Evolutionary conservation across 805 yeast species (phyloP), one percentile per base, ranked within the genome.

Genomic region (Diddensiella santjacobensis): DNA sequence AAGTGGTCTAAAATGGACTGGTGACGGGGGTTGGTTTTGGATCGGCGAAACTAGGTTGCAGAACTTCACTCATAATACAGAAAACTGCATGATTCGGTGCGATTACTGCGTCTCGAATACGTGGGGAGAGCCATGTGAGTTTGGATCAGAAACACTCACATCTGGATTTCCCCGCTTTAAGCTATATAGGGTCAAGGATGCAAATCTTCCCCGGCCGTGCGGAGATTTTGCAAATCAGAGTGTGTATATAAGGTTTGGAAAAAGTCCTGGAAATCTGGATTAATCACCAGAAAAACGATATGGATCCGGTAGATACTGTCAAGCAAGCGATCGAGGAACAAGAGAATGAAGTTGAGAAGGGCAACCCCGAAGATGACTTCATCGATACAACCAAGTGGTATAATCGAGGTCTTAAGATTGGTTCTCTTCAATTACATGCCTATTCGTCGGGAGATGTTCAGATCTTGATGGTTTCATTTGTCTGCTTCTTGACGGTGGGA

Each of bases 401-500:
- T 44, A 52, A 58, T 45, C 47, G 49, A 3, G 53, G 59, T 1
- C 43, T 53, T 22, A 54, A 48, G 44, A 39, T 59, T 19, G 58
- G 61, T 26, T 46, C 50, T 2, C 50, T 61, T 18, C 61, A 55
- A 47, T 35, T 69, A 15, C 72, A 70, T 1, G 67, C 67, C 1
- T 73, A 67, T 60, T 70, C 73, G 5, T 58, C 64, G 52, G 60
- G 72, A 40, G 62, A 64, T 58, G 63, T 66, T 42, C 80, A 75
- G 60, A 61, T 76, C 30, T 65, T 75, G 22, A 61, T 76, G 66
- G 63, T 74, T 54, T 64, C 79, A 4, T 71, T 74, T 52, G 73
- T 72, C 5, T 60, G 73, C 26, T 75, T 75, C 58, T 63, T 75
- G 67, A 70, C 77, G n/a, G 77, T 79, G 1, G 80, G 80, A 36